Evolutionary conservation across 192 early-diverging fungal genomes (phyloP).

Genomic region (Dispira parvispora): DNA sequence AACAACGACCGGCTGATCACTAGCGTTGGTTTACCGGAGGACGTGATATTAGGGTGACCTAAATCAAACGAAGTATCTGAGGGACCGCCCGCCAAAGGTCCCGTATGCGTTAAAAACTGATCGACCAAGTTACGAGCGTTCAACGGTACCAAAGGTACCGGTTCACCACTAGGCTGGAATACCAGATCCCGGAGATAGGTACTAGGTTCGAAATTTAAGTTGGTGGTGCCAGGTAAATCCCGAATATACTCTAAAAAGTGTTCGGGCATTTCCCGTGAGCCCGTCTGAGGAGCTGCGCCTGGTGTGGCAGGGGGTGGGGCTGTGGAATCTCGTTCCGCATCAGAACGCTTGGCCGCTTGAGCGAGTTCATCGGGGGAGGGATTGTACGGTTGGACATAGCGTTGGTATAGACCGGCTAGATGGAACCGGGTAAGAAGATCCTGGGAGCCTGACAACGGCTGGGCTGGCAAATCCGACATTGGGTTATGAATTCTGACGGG

Average conservation of each 20-base stretch:
- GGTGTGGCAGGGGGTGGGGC: not conserved
- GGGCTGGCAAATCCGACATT: not conserved
- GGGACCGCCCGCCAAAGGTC: not conserved
- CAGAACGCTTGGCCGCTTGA: not conserved
- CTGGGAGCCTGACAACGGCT: slow-evolving; percentile 17
- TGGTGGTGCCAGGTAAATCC: slow-evolving; percentile 2
- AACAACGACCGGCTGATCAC: slow-evolving; percentile 7
- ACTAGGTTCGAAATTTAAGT: not conserved
- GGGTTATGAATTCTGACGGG: not conserved
- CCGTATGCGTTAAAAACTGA: no score
- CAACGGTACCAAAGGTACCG: not conserved
- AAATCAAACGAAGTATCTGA: not conserved
- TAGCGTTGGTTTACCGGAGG: not conserved
- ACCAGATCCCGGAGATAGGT: slow-evolving; percentile 7
- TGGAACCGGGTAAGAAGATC: slow-evolving; percentile 22
- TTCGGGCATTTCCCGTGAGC: slow-evolving; percentile 2
- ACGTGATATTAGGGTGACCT: not conserved
- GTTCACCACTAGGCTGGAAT: not conserved
- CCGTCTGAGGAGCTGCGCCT: not conserved
- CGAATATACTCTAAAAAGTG: slow-evolving; percentile 1
- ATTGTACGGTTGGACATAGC: slow-evolving; percentile 18
- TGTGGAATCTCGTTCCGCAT: not conserved
- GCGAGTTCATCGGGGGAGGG: slow-evolving; percentile 5
- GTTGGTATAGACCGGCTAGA: slow-evolving; percentile 18
- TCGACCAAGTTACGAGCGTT: not conserved